Conservation (phyloP, 352 stramenopile species). For the Bremia lactucae region DNA sequence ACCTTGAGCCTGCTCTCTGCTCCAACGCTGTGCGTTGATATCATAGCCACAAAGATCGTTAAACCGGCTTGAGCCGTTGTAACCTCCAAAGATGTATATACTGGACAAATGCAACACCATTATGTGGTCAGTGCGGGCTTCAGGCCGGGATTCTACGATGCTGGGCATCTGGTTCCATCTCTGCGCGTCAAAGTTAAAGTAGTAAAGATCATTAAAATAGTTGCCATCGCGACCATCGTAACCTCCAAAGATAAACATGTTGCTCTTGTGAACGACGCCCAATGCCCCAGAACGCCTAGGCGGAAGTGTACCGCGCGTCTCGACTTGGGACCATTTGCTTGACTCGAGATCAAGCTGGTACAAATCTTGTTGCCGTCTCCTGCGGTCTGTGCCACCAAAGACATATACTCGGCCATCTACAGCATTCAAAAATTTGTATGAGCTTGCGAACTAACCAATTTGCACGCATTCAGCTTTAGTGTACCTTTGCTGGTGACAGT, state of each 20-base stretch:
- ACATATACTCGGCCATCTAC: slow-evolving; percentile 66
- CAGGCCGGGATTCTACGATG: slow-evolving; percentile 39
- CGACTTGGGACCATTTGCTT: slow-evolving; percentile 63
- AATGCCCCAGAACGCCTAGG: slow-evolving; percentile 65
- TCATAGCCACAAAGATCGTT: slow-evolving; percentile 78
- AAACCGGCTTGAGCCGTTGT: slow-evolving; percentile 73
- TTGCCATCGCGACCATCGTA: slow-evolving; percentile 84
- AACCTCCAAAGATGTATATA: slow-evolving; percentile 85
- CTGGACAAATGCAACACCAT: slow-evolving; percentile 71
- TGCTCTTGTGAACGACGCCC: slow-evolving; percentile 66
- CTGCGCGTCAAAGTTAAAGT: slow-evolving; percentile 75
- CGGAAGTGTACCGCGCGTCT: slow-evolving; percentile 49
- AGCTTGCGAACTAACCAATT: not conserved
- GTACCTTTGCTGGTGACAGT: slow-evolving; percentile 70
- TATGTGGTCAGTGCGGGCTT: slow-evolving; percentile 79
- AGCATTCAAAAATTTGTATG: slow-evolving; percentile 3
- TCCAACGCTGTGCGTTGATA: slow-evolving; percentile 45
- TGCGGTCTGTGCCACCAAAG: slow-evolving; percentile 78
- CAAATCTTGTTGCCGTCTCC: slow-evolving; percentile 71
- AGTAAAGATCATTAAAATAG: slow-evolving; percentile 86
- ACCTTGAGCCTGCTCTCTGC: slow-evolving; percentile 32
- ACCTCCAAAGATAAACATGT: slow-evolving; percentile 86
- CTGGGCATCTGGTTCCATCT: slow-evolving; percentile 76
- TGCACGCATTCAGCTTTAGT: not conserved
- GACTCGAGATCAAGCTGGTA: slow-evolving; percentile 69